A percentile compares a stretch with the other conserved stretches of the same genome.
phyloP scores from a whole-genome alignment of 805 yeast genomes.

The Kodamaea leandrae region DNA sequence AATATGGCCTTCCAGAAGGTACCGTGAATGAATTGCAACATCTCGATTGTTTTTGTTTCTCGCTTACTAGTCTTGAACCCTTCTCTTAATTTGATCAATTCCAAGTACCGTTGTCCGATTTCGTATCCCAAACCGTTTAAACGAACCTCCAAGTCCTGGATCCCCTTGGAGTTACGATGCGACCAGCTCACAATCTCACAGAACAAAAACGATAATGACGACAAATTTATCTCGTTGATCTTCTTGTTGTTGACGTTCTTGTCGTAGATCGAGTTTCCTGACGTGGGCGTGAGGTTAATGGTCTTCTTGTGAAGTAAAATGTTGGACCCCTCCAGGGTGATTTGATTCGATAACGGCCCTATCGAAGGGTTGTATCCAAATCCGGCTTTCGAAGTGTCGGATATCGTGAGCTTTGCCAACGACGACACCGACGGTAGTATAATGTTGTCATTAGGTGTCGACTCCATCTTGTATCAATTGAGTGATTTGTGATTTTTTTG shows the following conservation, averaged over 20 bases:
- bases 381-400: slow-evolving; percentile 28
- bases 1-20: slow-evolving; percentile 72
- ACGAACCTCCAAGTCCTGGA: slow-evolving; percentile 55
- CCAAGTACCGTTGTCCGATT: slow-evolving; percentile 70
- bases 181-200: slow-evolving; percentile 68
- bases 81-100: slow-evolving; percentile 65
- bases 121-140: slow-evolving; percentile 75
- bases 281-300: slow-evolving; percentile 30
- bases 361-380: slow-evolving; percentile 45
- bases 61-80: slow-evolving; percentile 61
- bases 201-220: slow-evolving; percentile 67
- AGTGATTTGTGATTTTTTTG: background rate
- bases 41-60: slow-evolving; percentile 63
- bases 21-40: slow-evolving; percentile 69
- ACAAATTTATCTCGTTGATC: slow-evolving; percentile 62
- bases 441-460: too few relatives aligned
- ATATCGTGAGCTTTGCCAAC: slow-evolving; percentile 26
- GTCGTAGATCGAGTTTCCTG: slow-evolving; percentile 57
- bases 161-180: slow-evolving; percentile 59
- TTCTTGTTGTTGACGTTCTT: slow-evolving; percentile 60
- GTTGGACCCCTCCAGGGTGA: slow-evolving; percentile 37
- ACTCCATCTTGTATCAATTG: background rate
- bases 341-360: slow-evolving; percentile 41
- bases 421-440: slow-evolving; percentile 32
- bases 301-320: slow-evolving; percentile 32